phyloP scores from a whole-genome alignment of 2,329 filamentous ascomycete genomes.

The Talaromyces amestolkiae region DNA sequence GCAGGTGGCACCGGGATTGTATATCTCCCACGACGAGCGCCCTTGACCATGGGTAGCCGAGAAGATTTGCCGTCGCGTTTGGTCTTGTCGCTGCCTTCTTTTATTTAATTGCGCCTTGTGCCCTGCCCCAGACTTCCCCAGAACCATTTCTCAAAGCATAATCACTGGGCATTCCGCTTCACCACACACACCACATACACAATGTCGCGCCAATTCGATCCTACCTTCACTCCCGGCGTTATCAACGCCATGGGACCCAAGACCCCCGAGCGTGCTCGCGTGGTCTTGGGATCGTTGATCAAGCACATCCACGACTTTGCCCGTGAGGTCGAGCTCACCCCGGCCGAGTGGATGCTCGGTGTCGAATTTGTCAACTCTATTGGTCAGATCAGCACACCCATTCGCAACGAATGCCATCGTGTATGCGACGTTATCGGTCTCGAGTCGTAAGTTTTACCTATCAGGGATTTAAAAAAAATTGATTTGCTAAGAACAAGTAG shows the following conservation, averaged over 20 bases:
- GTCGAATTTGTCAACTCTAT: slow-evolving; percentile 73
- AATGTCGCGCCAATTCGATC: slow-evolving; percentile 59
- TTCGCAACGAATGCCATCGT: slow-evolving; percentile 71
- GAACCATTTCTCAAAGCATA: neutral
- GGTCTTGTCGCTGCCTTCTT: neutral
- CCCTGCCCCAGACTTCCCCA: slow-evolving; percentile 5
- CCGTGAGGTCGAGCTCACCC: slow-evolving; percentile 72
- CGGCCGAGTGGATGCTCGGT: slow-evolving; percentile 73
- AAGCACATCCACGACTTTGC: slow-evolving; percentile 75
- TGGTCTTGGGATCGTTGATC: slow-evolving; percentile 64
- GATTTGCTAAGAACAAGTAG: slow-evolving; percentile 41
- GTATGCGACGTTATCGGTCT: slow-evolving; percentile 72
- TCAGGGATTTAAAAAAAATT: neutral
- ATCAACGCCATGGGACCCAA: slow-evolving; percentile 71
- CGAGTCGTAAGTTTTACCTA: slow-evolving; percentile 50
- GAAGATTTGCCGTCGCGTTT: slow-evolving; percentile 5
- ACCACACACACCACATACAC: neutral
- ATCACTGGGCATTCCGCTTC: too few relatives aligned
- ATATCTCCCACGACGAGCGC: neutral
- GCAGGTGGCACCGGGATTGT: slow-evolving; percentile 15
- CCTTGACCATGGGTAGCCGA: neutral
- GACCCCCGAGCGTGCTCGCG: slow-evolving; percentile 61
- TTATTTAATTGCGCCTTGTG: neutral
- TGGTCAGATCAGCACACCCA: slow-evolving; percentile 65
- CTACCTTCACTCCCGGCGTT: slow-evolving; percentile 71